Evolutionary conservation across 1,284 basidiomycete genomes (phyloP).

Genomic region (Phellopilus nigrolimitatus): DNA sequence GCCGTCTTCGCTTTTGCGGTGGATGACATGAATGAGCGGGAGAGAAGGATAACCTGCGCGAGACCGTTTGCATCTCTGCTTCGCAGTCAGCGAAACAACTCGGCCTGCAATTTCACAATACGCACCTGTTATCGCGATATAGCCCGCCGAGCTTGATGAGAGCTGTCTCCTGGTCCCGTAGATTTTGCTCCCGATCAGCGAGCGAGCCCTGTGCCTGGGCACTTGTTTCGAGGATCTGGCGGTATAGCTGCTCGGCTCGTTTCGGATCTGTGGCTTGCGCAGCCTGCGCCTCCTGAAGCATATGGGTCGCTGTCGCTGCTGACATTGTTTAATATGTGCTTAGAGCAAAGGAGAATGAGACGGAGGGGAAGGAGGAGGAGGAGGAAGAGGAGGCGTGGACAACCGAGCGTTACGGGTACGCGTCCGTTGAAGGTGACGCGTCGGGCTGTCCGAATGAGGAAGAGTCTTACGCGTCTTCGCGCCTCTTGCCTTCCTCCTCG

Average conservation of each 20-base stretch:
- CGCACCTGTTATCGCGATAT: slow-evolving; percentile 82
- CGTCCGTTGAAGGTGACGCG: slow-evolving; percentile 30
- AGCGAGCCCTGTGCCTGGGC: slow-evolving; percentile 26
- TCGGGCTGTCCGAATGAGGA: neutral
- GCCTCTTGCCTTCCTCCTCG: slow-evolving; percentile 4
- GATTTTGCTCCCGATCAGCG: slow-evolving; percentile 47
- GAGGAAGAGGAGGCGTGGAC: slow-evolving; percentile 8
- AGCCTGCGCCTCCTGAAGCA: slow-evolving; percentile 50
- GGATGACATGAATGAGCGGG: slow-evolving; percentile 87
- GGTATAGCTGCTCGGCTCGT: slow-evolving; percentile 65
- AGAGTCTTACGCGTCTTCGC: slow-evolving; percentile 13
- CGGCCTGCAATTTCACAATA: slow-evolving; percentile 16
- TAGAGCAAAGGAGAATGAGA: neutral
- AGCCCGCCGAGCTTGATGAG: slow-evolving; percentile 85
- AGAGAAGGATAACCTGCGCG: slow-evolving; percentile 83
- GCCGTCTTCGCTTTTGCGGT: slow-evolving; percentile 99
- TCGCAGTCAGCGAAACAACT: neutral
- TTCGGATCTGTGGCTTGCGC: slow-evolving; percentile 38
- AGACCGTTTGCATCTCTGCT: slow-evolving; percentile 79
- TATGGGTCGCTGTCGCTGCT: slow-evolving; percentile 36
- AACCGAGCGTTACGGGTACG: slow-evolving; percentile 34
- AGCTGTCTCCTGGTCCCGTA: slow-evolving; percentile 83
- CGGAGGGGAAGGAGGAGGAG: slow-evolving; percentile 13
- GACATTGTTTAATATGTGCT: slow-evolving; percentile 23
- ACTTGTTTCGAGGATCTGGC: slow-evolving; percentile 48